Conservation (phyloP, 208 protist genomes). For the Trypanosoma boissoni region DNA sequence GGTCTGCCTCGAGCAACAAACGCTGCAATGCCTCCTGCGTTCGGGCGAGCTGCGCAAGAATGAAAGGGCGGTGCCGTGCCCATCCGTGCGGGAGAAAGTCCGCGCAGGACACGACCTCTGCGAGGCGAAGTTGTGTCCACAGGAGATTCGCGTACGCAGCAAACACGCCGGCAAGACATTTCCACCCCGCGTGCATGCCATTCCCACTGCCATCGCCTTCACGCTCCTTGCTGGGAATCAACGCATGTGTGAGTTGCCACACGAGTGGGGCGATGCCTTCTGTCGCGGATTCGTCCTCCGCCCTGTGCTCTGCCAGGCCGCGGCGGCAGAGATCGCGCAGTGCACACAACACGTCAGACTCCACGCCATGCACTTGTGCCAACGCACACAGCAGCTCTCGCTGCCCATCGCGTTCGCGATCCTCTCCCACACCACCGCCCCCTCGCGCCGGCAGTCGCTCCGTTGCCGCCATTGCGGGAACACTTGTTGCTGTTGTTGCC, state of each 20-base stretch:
- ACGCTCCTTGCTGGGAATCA: not conserved
- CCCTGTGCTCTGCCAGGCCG: too few species aligned
- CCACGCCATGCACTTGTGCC: too few species aligned
- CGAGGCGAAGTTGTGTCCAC: slow-evolving; percentile 29
- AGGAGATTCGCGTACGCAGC: slow-evolving; percentile 25
- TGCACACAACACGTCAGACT: too few species aligned
- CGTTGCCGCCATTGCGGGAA: slow-evolving; percentile 1
- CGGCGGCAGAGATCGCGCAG: too few species aligned
- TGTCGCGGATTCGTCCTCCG: too few species aligned
- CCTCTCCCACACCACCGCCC: too few species aligned
- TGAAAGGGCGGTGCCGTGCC: slow-evolving; percentile 2
- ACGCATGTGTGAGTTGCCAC: too few species aligned
- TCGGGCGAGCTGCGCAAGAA: slow-evolving; percentile 11
- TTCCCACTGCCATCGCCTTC: not conserved
- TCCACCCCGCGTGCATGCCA: not conserved
- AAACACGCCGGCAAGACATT: slow-evolving; percentile 18
- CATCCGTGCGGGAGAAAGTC: slow-evolving; percentile 23
- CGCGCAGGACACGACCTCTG: slow-evolving; percentile 19
- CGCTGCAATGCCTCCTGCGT: slow-evolving; percentile 27
- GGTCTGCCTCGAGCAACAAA: slow-evolving; percentile 20
- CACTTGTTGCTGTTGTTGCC: slow-evolving; percentile 14
- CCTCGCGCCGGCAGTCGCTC: not conserved
- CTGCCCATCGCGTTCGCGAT: too few species aligned
- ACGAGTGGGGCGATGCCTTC: too few species aligned
- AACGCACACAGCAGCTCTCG: too few species aligned